Evolutionary conservation across 176 grass and related monocot species (phyloP).

Genomic region (Carex kokanica): DNA sequence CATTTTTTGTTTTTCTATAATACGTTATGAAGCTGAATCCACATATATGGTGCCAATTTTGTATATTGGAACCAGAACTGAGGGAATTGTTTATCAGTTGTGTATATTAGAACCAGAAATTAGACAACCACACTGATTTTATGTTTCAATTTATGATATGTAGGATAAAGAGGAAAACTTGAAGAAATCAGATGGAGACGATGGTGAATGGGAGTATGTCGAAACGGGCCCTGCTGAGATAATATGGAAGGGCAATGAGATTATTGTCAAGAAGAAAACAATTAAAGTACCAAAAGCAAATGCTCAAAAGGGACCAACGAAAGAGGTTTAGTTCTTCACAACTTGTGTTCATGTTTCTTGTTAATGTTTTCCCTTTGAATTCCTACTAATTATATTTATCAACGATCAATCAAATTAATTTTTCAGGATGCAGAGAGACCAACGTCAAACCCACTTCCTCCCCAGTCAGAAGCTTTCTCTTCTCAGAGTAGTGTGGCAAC

Average conservation of each 20-base stretch:
- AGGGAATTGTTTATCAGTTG: not conserved
- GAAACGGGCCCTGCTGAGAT: constrained; percentile 86
- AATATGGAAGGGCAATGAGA: constrained; percentile 94
- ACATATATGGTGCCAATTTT: not conserved
- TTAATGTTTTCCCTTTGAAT: not conserved
- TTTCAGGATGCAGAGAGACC: constrained; percentile 79
- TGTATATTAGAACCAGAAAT: constrained; percentile 8
- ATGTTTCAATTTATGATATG: constrained; percentile 21
- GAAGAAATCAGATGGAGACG: constrained; percentile 39
- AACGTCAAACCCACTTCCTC: constrained; percentile 87
- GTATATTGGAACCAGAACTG: not conserved
- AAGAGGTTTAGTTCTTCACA: constrained; percentile 47
- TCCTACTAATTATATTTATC: constrained; percentile 11
- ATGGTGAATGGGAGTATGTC: constrained; percentile 81
- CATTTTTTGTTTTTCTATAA: not conserved
- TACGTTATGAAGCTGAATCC: not conserved
- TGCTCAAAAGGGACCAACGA: constrained; percentile 33
- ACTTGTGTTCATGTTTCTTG: not conserved
- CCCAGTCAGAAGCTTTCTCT: constrained; percentile 55
- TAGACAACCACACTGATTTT: not conserved
- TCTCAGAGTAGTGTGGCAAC: constrained; percentile 50
- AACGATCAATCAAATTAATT: constrained; percentile 29
- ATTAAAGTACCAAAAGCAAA: constrained; percentile 60
- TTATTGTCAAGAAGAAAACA: constrained; percentile 96
- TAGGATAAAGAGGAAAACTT: constrained; percentile 44